These are phyloP conservation scores for Pelargonium australe DNA, from an alignment of 441 rosid genomes.

Conservation along the genomic window DNA sequence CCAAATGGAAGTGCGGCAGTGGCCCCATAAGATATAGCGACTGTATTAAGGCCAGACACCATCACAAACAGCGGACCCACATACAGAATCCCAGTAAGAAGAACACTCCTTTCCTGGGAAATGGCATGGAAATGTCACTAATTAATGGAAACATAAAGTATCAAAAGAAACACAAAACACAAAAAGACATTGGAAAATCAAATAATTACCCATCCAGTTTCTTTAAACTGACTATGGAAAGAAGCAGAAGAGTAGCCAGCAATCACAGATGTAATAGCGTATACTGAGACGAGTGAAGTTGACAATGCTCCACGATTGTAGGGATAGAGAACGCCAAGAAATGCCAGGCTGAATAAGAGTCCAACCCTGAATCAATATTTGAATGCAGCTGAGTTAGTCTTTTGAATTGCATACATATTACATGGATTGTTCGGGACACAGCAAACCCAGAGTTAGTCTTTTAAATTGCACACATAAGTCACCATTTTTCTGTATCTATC, in stretches of 20 bases:
- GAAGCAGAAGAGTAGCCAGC: slow-evolving; percentile 67
- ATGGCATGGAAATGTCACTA: slow-evolving; percentile 11
- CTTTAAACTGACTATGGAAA: slow-evolving; percentile 52
- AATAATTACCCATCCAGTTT: slow-evolving; percentile 58
- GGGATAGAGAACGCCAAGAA: slow-evolving; percentile 61
- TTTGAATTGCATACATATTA: not conserved
- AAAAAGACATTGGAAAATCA: slow-evolving; percentile 1
- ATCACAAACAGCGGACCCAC: slow-evolving; percentile 46
- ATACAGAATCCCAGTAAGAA: slow-evolving; percentile 55
- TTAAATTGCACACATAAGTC: not conserved
- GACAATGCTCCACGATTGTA: slow-evolving; percentile 57
- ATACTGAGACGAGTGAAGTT: slow-evolving; percentile 49
- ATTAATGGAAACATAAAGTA: not conserved
- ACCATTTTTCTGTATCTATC: not conserved
- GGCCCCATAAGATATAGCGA: slow-evolving; percentile 60
- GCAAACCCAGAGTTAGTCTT: too few species aligned
- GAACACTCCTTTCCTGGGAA: slow-evolving; percentile 59
- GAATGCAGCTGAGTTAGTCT: not conserved
- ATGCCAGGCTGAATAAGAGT: slow-evolving; percentile 46
- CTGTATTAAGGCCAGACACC: slow-evolving; percentile 47
- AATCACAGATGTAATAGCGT: slow-evolving; percentile 55
- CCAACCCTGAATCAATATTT: slow-evolving; percentile 38
- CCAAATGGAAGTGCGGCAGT: slow-evolving; percentile 78
- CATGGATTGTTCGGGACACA: not conserved
- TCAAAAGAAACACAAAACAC: not conserved